Evolutionary conservation across 176 grass and related monocot genomes (phyloP), one percentile per base, ranked within the genome.

Genomic region (Carex kokanica): DNA sequence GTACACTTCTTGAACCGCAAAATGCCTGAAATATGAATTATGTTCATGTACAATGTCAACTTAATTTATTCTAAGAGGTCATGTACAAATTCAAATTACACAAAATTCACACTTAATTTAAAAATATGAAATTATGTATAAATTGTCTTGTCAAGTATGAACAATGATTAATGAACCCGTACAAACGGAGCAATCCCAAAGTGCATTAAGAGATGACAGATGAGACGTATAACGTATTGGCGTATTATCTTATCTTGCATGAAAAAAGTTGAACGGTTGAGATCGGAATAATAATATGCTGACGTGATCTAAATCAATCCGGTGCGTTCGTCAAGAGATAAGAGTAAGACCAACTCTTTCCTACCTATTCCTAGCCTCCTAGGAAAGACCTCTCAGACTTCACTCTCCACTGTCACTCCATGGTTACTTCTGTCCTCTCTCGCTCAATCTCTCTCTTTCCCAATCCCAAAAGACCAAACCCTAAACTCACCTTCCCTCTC

Each of bases 341-440:
- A 61, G 57, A 59, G 27, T 27, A 27, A 27, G 5, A 38, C 29
- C 25, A 10, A 14, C 61, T 59, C 18, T 59, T n/a, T 14, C 12
- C 9, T 32, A 20, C n/a, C 8, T 0, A 41, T 41, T 41, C 36
- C 40, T 7, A 41, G 34, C n/a, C n/a, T n/a, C n/a, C n/a, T n/a
- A n/a, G n/a, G 3, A 36, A 36, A 7, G 0, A 20, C 12, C 63
- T 15, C 27, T 31, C 38, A 49, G 6, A 45, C 14, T 74, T 43
- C 71, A 47, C 13, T 62, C 43, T 18, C 74, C 49, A 8, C 47
- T 77, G 74, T 66, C 49, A 8, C 34, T 77, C 74, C 82, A 84
- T 74, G 65, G 68, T 47, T 23, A 84, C 63, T 83, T 34, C 88
- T 88, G 16, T 58, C 81, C 41, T 74, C 64, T 70, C 74, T 18